Percentiles rank a stretch among this genome's conserved stretches.
Conservation (phyloP, 495 filamentous ascomycete species). For the Alectoria sarmentosa region DNA sequence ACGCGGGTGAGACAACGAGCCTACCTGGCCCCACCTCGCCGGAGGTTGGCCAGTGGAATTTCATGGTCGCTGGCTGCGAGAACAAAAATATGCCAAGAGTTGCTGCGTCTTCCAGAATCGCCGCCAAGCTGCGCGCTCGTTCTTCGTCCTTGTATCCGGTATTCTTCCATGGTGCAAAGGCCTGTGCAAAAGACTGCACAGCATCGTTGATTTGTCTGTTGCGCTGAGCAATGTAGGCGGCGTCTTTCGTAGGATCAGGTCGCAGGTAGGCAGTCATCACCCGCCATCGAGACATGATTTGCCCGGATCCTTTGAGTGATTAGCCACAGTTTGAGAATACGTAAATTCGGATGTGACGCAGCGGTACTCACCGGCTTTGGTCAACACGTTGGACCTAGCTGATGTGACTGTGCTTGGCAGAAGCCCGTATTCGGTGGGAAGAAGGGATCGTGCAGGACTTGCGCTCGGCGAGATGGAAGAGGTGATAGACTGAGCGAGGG, state of each 20-base stretch:
- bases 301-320: slow-evolving; percentile 5
- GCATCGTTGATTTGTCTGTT: slow-evolving; percentile 14
- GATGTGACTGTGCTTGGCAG: slow-evolving; percentile 4
- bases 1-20: slow-evolving; percentile 16
- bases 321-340: background rate
- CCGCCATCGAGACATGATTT: slow-evolving; percentile 23
- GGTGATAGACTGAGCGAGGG: slow-evolving; percentile 8
- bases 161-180: slow-evolving; percentile 23
- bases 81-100: slow-evolving; percentile 22
- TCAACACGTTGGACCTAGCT: background rate
- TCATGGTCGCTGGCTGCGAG: slow-evolving; percentile 19
- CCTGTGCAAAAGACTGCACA: slow-evolving; percentile 2
- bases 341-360: background rate
- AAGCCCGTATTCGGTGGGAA: slow-evolving; percentile 18
- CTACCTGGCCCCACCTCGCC: slow-evolving; percentile 2
- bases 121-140: slow-evolving; percentile 15
- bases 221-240: slow-evolving; percentile 16
- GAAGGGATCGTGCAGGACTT: slow-evolving; percentile 14
- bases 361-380: slow-evolving; percentile 15
- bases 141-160: slow-evolving; percentile 14
- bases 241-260: slow-evolving; percentile 7
- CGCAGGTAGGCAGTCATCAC: slow-evolving; percentile 23
- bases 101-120: slow-evolving; percentile 21
- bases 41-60: slow-evolving; percentile 18
- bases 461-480: slow-evolving; percentile 10